A percentile compares a stretch with the other conserved stretches of the same genome.
Conservation (phyloP, 139 green algal species). For the Coccomyxa sp. region DNA sequence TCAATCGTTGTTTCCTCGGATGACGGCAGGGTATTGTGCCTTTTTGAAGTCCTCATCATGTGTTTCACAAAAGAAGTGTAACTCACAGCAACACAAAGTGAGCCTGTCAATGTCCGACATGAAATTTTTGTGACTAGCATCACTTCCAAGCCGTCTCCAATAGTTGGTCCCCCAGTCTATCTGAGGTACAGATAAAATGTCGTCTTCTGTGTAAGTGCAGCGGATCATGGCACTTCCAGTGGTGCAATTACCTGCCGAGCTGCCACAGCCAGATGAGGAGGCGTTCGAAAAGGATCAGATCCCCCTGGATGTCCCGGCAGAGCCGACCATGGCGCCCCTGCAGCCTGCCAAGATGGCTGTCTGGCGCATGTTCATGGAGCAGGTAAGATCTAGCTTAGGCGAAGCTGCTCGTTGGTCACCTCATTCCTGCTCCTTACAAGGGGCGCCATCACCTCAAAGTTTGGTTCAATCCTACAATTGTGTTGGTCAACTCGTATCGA, state of each 20-base stretch:
- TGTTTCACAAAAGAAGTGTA: neutral
- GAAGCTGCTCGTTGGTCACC: no score
- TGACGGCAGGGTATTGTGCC: neutral
- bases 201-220: neutral
- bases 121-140: no score
- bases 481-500: no score
- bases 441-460: no score
- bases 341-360: constrained; percentile 42
- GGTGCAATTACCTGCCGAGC: neutral
- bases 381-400: constrained; percentile 4
- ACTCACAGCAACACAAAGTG: no score
- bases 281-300: neutral
- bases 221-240: neutral
- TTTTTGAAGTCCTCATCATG: neutral
- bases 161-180: no score
- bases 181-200: no score
- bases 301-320: constrained; percentile 15
- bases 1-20: no score
- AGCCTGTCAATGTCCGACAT: no score
- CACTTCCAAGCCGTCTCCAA: no score
- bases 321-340: constrained; percentile 8
- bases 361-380: constrained; percentile 19
- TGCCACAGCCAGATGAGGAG: neutral
- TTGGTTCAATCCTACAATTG: no score
- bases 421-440: no score